Base-by-base conservation (phyloP, 2,329 filamentous ascomycete genomes). In the Dissoconium aciculare region DNA sequence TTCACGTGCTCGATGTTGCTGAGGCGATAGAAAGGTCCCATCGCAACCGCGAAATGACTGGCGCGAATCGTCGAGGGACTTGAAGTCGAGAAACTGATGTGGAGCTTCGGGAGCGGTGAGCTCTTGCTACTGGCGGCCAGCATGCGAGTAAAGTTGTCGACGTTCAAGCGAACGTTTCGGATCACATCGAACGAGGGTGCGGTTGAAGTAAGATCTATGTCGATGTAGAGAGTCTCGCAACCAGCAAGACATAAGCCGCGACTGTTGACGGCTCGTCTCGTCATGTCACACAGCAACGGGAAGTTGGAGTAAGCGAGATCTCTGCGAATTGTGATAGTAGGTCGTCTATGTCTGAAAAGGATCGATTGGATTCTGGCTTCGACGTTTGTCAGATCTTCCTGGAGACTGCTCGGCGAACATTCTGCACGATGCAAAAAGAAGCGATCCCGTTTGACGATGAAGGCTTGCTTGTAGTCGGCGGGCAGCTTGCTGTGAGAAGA, bases 31-130 rank as follows among this genome's bases (percentile, higher is more conserved):
- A 33, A 25, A 4, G 31, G 31, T 11, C 31, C 31, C 6, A 33
- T 14, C 8, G 28, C 5, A 14, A 33, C 17, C 4, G 24, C 31
- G 16, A 30, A 28, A 16, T 33, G 24, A 16, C 28, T 28, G 11
- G 15, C 14, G 17, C 26, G 31, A 5, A 15, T 5, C 5, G 5
- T 8, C 4, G 9, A 5, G 17, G 30, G 5, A 10, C 6, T 15
- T 11, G 12, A 13, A 13, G 17, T n/a, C 17, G 12, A 30, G 28
- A 21, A 14, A 6, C 8, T 27, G 8, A 27, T 6, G 10, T 12
- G 10, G 8, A 14, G 8, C 13, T 8, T 27, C 13, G 13, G 13
- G 13, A 14, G 6, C n/a, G n/a, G n/a, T n/a, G n/a, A n/a, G n/a
- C n/a, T n/a, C 8, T 8, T 12, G 6, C 13, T 8, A n/a, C 19